Evolutionary conservation across 208 protist species (phyloP).

Genomic region (Wallacemonas sp.): DNA sequence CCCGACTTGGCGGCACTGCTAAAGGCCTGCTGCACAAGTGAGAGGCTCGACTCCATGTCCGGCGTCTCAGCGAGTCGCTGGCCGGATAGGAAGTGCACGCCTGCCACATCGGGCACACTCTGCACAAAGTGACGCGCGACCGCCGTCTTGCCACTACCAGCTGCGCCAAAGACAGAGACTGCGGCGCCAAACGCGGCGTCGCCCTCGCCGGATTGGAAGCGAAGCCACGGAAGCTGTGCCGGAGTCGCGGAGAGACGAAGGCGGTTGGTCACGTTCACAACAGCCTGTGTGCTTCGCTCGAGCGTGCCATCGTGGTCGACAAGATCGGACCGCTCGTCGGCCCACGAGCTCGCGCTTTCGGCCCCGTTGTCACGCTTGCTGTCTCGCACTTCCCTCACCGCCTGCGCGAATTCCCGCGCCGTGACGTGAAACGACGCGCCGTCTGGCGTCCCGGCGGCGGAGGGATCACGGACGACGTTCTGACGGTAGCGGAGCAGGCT

Average conservation of each 20-base stretch:
- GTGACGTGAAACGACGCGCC: background rate
- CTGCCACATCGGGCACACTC: slow-evolving; percentile 22
- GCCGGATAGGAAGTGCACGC: slow-evolving; percentile 42
- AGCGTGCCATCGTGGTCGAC: slow-evolving; percentile 65
- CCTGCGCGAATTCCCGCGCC: slow-evolving; percentile 28
- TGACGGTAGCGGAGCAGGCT: slow-evolving; percentile 72
- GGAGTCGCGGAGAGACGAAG: background rate
- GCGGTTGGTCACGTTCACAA: slow-evolving; percentile 14
- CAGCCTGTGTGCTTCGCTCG: slow-evolving; percentile 20
- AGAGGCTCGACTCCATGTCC: slow-evolving; percentile 13
- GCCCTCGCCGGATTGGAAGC: slow-evolving; percentile 21
- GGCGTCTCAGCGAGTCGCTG: slow-evolving; percentile 34
- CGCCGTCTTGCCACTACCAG: slow-evolving; percentile 67
- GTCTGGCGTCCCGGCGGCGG: background rate
- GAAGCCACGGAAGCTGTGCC: background rate
- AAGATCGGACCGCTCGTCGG: slow-evolving; percentile 16
- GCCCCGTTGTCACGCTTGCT: slow-evolving; percentile 37
- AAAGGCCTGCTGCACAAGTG: background rate
- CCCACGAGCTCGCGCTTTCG: slow-evolving; percentile 6
- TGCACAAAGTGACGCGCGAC: slow-evolving; percentile 44
- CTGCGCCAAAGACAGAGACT: slow-evolving; percentile 51
- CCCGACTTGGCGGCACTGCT: background rate
- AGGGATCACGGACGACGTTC: background rate
- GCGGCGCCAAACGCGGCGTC: slow-evolving; percentile 32
- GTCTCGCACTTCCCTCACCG: slow-evolving; percentile 44